These are phyloP conservation scores for Guadua angustifolia DNA, from an alignment of 176 grass and related monocot genomes.

Conservation along the genomic window DNA sequence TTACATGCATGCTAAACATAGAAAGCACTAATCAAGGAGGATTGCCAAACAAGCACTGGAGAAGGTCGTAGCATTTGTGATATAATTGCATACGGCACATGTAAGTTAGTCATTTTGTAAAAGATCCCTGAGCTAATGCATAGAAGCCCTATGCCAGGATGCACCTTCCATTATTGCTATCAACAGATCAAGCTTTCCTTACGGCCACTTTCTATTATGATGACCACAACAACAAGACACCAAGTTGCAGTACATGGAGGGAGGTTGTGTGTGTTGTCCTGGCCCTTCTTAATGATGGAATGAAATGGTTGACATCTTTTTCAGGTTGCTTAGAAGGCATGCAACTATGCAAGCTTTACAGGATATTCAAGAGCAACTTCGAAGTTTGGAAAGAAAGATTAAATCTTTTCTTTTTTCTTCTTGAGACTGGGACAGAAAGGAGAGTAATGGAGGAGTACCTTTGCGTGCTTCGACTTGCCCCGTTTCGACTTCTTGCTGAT, in stretches of 20 bases:
- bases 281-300: slow-evolving; percentile 41
- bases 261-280: slow-evolving; percentile 31
- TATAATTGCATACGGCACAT: too few species aligned
- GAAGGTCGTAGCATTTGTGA: too few species aligned
- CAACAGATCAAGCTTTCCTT: slow-evolving; percentile 41
- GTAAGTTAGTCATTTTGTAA: slow-evolving; percentile 17
- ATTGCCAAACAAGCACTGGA: too few species aligned
- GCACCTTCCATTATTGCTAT: slow-evolving; percentile 36
- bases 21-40: too few species aligned
- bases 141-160: background rate
- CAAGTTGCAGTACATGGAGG: slow-evolving; percentile 35
- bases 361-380: slow-evolving; percentile 18
- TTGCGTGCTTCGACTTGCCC: slow-evolving; percentile 61
- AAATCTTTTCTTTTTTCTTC: background rate
- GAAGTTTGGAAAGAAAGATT: background rate
- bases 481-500: slow-evolving; percentile 73
- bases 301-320: slow-evolving; percentile 42
- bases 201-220: slow-evolving; percentile 33
- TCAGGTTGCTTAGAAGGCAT: slow-evolving; percentile 58
- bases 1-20: too few species aligned
- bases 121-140: background rate
- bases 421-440: slow-evolving; percentile 25
- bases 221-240: slow-evolving; percentile 32
- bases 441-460: slow-evolving; percentile 44
- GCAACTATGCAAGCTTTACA: slow-evolving; percentile 36